A percentile compares a stretch with the other conserved stretches of the same genome.
phyloP scores from a whole-genome alignment of 345 rosid genomes.

The Syzygium oleosum region DNA sequence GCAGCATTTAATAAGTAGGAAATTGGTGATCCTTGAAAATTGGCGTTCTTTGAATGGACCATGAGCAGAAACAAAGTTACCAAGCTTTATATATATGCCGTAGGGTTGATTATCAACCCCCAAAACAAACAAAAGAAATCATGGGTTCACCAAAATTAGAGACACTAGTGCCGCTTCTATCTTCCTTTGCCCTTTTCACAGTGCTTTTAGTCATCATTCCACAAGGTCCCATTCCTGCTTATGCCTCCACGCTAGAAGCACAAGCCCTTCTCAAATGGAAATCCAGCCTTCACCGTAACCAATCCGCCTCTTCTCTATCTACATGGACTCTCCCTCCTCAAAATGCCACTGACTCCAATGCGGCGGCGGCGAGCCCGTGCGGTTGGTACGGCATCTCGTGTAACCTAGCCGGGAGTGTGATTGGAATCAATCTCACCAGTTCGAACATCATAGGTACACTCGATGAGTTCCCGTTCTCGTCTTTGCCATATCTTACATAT shows the following conservation, averaged over 20 bases:
- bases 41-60: not conserved
- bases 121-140: not conserved
- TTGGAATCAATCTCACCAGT: slow-evolving; percentile 7
- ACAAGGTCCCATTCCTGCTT: not conserved
- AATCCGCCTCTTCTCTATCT: not conserved
- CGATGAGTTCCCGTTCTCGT: slow-evolving; percentile 5
- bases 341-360: not conserved
- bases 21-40: no score
- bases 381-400: slow-evolving; percentile 10
- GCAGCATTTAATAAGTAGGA: no score
- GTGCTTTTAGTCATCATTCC: not conserved
- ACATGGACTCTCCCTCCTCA: not conserved
- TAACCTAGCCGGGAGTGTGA: not conserved
- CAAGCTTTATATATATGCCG: not conserved
- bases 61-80: not conserved
- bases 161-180: not conserved
- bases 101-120: not conserved
- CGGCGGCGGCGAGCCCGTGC: not conserved
- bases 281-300: not conserved
- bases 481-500: slow-evolving; percentile 7
- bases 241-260: not conserved
- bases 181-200: not conserved
- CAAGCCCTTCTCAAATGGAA: not conserved
- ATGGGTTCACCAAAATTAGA: not conserved
- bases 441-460: slow-evolving; percentile 11